Evolutionary conservation across 257 asterid genomes (phyloP), one percentile per base, ranked within the genome.

Genomic region (Coffea eugenioides): DNA sequence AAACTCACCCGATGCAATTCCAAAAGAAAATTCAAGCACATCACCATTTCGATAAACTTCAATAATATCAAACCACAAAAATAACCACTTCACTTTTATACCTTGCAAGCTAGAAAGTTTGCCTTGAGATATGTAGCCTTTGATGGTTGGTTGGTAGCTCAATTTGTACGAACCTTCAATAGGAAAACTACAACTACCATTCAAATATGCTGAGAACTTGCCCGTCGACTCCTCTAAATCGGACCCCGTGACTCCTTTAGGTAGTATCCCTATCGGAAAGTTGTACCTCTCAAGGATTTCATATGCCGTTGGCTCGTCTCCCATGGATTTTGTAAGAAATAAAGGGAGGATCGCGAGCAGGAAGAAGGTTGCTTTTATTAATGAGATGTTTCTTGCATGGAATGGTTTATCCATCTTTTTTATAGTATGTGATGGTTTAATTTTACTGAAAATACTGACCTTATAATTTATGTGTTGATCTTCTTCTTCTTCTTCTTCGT

Each of bases 161-260:
- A 76, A 31, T 7, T 62, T 27, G 49, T 76, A 74, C 10, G 77
- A 76, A 18, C 23, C 41, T 43, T 62, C 57, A 16, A 76, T 23
- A 4, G 80, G 18, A 27, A 76, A 76, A 62, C 80, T 76, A 48
- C 80, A 76, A 61, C 70, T 61, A n/a, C 57, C 62, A 25, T 64
- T 62, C n/a, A 76, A 61, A 76, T 62, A 43, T 9, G 72, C 80
- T 4, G 52, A 20, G 71, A 76, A 76, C 65, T 54, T 54, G 15
- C 68, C 78, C 6, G 78, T 74, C n/a, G 62, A 51, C 18, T 57
- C 49, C 23, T 74, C 68, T 51, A 74, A 61, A 14, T 74, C 67
- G 78, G 15, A 74, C 2, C 45, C 68, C 16, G 20, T 54, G n/a
- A 61, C 51, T 51, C 78, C 78, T 54, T 27, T 27, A 9, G 78